Evolutionary conservation across 352 stramenopile species (phyloP).

Genomic region (Phytophthora palmivora): DNA sequence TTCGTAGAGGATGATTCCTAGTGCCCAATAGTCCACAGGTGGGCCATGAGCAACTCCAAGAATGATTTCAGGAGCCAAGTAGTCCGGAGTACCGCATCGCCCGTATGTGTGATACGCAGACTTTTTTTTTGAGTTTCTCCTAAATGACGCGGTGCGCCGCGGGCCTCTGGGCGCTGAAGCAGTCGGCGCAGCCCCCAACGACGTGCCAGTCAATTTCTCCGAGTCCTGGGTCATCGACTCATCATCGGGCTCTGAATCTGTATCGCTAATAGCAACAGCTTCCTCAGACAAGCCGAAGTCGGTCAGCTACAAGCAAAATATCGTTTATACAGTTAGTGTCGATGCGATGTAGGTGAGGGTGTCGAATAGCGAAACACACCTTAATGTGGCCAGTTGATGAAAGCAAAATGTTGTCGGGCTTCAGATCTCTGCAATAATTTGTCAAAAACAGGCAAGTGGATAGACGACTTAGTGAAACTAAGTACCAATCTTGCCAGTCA

Average conservation of each 20-base stretch:
- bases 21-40: conserved; percentile 89
- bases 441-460: conserved; percentile 21
- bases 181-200: conserved; percentile 2
- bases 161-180: conserved; percentile 5
- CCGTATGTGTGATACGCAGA: conserved; percentile 69
- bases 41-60: conserved; percentile 69
- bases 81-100: conserved; percentile 88
- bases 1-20: conserved; percentile 93
- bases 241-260: conserved; percentile 41
- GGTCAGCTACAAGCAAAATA: conserved; percentile 59
- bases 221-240: conserved; percentile 29
- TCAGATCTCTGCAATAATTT: conserved; percentile 71
- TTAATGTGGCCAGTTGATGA: conserved; percentile 90
- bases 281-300: conserved; percentile 90
- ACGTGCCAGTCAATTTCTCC: conserved; percentile 4
- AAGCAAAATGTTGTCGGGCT: conserved; percentile 92
- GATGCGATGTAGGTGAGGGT: not conserved
- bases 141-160: conserved; percentile 24
- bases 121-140: conserved; percentile 49
- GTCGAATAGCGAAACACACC: conserved; percentile 35
- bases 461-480: conserved; percentile 9
- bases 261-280: conserved; percentile 53
- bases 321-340: conserved; percentile 3
- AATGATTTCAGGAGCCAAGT: conserved; percentile 91
- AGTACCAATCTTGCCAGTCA: conserved; percentile 2